Evolutionary conservation across 2,329 filamentous ascomycete species (phyloP).

Genomic region (Phialophora verrucosa): DNA sequence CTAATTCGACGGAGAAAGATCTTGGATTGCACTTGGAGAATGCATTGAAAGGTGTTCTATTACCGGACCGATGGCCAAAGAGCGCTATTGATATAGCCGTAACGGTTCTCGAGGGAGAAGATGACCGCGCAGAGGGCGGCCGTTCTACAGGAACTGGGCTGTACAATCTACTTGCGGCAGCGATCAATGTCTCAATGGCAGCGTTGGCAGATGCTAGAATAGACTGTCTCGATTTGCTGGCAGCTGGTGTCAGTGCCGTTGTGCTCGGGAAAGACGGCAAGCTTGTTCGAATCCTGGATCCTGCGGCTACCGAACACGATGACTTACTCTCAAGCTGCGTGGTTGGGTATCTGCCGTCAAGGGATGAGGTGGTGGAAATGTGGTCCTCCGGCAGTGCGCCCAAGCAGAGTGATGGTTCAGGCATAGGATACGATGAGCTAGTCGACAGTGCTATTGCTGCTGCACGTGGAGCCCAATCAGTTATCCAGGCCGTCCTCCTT

Average conservation of each 20-base stretch:
- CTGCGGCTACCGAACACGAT: conserved; percentile 78
- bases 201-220: conserved; percentile 94
- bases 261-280: conserved; percentile 55
- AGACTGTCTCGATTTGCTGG: conserved; percentile 89
- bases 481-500: conserved; percentile 66
- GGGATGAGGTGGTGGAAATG: conserved; percentile 91
- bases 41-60: conserved; percentile 84
- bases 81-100: conserved; percentile 94
- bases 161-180: conserved; percentile 90
- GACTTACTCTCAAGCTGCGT: conserved; percentile 82
- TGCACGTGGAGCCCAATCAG: conserved; percentile 63
- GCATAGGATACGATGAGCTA: conserved; percentile 48
- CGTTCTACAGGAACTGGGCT: conserved; percentile 76
- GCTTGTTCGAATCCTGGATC: conserved; percentile 68
- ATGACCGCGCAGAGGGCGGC: conserved; percentile 62
- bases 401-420: conserved; percentile 36
- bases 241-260: conserved; percentile 85
- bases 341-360: conserved; percentile 81
- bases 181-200: conserved; percentile 90
- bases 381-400: conserved; percentile 78
- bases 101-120: conserved; percentile 87
- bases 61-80: conserved; percentile 97
- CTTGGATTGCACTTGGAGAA: conserved; percentile 90
- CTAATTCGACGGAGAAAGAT: conserved; percentile 85
- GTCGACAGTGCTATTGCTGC: conserved; percentile 69